phyloP scores from a whole-genome alignment of 805 yeast genomes.

The Suhomyces prunicola region DNA sequence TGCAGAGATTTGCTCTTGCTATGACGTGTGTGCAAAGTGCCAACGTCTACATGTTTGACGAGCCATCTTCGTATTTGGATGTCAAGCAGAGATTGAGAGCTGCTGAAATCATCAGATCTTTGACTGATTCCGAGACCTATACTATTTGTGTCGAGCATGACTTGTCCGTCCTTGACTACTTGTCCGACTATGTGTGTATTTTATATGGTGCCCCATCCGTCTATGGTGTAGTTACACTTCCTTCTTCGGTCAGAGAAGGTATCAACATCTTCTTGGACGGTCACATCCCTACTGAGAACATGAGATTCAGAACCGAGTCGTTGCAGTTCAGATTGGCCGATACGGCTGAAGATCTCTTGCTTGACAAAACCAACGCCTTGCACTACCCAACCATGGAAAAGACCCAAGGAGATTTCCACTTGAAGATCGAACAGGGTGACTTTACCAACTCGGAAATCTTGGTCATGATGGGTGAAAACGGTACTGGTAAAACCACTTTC shows the following conservation, averaged over 20 bases:
- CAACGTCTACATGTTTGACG: constrained; percentile 98
- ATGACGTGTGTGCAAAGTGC: constrained; percentile 95
- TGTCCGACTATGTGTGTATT: constrained; percentile 95
- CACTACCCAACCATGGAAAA: constrained; percentile 78
- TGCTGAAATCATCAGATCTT: constrained; percentile 87
- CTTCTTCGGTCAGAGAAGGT: constrained; percentile 97
- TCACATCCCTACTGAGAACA: constrained; percentile 93
- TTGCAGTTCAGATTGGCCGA: constrained; percentile 91
- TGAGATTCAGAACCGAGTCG: constrained; percentile 95
- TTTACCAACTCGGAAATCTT: constrained; percentile 95
- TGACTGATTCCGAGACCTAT: constrained; percentile 71
- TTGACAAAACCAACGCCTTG: constrained; percentile 78
- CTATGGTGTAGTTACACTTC: constrained; percentile 97
- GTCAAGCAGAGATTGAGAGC: constrained; percentile 98
- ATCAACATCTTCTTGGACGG: constrained; percentile 98
- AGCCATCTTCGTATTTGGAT: constrained; percentile 97
- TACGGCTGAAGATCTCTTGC: constrained; percentile 71
- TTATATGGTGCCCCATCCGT: constrained; percentile 98
- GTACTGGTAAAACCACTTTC: constrained; percentile 98
- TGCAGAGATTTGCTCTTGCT: constrained; percentile 97
- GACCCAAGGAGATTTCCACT: constrained; percentile 95
- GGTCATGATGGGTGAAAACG: constrained; percentile 99
- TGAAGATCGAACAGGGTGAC: constrained; percentile 79
- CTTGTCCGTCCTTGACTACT: constrained; percentile 92
- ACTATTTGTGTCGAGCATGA: constrained; percentile 99